A percentile compares a stretch with the other conserved stretches of the same genome.
These are phyloP conservation scores for Penicillium brevicompactum DNA, from an alignment of 2,329 filamentous ascomycete species.

Conservation along the genomic window DNA sequence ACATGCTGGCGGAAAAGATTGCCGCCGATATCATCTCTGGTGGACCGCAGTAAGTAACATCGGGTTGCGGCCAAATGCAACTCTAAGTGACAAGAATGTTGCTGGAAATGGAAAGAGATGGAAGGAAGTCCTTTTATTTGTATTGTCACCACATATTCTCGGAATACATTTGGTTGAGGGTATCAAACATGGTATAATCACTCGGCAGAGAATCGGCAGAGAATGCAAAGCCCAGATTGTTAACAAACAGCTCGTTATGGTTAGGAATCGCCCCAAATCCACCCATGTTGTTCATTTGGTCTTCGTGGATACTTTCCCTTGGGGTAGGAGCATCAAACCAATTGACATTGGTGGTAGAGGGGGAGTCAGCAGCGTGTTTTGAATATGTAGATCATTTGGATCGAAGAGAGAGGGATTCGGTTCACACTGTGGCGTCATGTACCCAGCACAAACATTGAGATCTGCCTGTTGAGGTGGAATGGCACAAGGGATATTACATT, in stretches of 20 bases:
- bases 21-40: conserved; percentile 31
- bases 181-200: conserved; percentile 28
- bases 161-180: conserved; percentile 25
- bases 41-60: neutral
- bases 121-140: neutral
- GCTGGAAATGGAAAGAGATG: neutral
- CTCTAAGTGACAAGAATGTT: neutral
- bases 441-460: neutral
- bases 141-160: conserved; percentile 21
- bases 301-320: neutral
- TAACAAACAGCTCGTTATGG: conserved; percentile 19
- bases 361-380: neutral
- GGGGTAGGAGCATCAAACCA: neutral
- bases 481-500: neutral
- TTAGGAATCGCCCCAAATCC: neutral
- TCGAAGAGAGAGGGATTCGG: neutral
- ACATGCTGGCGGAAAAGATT: conserved; percentile 50
- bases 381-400: neutral
- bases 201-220: conserved; percentile 21
- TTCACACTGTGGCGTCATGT: neutral
- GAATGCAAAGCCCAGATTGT: conserved; percentile 25
- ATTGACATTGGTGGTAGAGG: neutral
- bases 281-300: neutral
- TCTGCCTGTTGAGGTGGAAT: neutral
- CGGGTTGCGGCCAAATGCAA: neutral